phyloP scores from a whole-genome alignment of 495 filamentous ascomycete species.

The Neurospora cerealis region DNA sequence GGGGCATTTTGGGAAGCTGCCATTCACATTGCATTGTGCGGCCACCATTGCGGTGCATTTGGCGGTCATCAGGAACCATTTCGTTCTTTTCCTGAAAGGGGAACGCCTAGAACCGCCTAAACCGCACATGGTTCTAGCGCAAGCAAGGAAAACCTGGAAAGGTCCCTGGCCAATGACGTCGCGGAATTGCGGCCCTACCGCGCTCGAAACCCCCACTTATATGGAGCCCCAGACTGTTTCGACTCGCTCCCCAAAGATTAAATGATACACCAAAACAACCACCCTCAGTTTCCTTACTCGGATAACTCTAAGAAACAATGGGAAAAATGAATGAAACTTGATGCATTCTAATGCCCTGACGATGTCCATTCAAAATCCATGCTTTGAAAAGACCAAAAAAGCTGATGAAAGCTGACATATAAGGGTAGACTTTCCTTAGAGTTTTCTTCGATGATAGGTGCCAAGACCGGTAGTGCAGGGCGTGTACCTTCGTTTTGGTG shows the following conservation, averaged over 20 bases:
- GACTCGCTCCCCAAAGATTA: not conserved
- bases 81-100: not conserved
- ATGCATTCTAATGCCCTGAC: no score
- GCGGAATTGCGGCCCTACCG: not conserved
- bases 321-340: no score
- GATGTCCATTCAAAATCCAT: no score
- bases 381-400: no score
- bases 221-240: not conserved
- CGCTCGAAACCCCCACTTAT: not conserved
- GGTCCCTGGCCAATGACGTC: not conserved
- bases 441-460: no score
- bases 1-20: not conserved
- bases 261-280: no score
- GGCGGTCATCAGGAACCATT: not conserved
- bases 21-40: not conserved
- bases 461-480: no score
- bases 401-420: no score
- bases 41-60: not conserved
- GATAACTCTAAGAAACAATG: no score
- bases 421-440: no score
- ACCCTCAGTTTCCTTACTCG: no score
- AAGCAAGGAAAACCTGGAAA: not conserved
- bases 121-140: not conserved
- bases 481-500: no score
- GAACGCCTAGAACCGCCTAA: not conserved